phyloP scores from a whole-genome alignment of 257 asterid genomes.

The Salvia splendens region DNA sequence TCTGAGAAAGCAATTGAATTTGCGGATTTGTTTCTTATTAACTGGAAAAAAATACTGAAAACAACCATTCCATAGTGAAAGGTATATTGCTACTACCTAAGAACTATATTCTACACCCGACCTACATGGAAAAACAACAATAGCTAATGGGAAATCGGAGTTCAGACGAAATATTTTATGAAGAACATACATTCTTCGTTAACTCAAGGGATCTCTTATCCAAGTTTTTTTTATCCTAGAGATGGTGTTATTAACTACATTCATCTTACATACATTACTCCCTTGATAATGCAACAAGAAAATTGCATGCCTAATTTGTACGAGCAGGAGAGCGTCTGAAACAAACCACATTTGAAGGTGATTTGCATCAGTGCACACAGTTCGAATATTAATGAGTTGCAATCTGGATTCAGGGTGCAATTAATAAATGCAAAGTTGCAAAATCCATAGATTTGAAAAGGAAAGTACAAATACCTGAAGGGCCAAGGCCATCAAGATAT shows the following conservation, averaged over 20 bases:
- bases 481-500: conserved; percentile 54
- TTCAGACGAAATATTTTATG: neutral
- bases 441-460: neutral
- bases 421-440: neutral
- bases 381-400: neutral
- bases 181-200: neutral
- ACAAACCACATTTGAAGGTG: conserved; percentile 2
- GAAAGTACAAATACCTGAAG: conserved; percentile 47
- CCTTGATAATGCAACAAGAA: neutral
- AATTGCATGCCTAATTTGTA: neutral
- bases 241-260: neutral
- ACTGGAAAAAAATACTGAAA: neutral
- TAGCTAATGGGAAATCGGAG: neutral
- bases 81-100: conserved; percentile 19
- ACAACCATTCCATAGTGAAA: neutral
- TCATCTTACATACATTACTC: neutral
- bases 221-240: neutral
- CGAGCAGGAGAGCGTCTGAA: neutral
- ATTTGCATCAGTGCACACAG: neutral
- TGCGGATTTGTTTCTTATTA: neutral
- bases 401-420: conserved; percentile 12
- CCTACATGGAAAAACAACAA: neutral
- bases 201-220: neutral
- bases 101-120: neutral
- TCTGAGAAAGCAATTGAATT: neutral